Conservation (phyloP, 2,329 filamentous ascomycete genomes). For the Metarhizium guizhouense region DNA sequence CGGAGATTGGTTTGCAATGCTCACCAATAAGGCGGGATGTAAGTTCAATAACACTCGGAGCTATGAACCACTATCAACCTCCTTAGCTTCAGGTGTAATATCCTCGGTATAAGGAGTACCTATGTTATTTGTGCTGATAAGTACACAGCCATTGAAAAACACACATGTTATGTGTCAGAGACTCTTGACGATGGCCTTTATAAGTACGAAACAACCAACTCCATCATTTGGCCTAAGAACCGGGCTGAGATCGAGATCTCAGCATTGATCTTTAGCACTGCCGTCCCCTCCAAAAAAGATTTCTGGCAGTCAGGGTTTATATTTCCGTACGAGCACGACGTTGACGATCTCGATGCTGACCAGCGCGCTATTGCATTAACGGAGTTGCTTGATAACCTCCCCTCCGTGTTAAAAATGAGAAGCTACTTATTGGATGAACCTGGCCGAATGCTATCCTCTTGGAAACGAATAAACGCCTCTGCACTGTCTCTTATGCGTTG, state of each 20-base stretch:
- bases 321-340: constrained; percentile 16
- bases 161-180: too few species aligned
- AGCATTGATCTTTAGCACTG: neutral
- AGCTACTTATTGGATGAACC: constrained; percentile 32
- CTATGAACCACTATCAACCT: too few species aligned
- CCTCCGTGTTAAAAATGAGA: constrained; percentile 51
- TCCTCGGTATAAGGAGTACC: too few species aligned
- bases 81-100: too few species aligned
- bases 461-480: constrained; percentile 52
- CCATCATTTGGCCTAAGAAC: neutral
- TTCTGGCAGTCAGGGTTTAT: constrained; percentile 11
- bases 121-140: too few species aligned
- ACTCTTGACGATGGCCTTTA: too few species aligned
- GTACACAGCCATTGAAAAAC: too few species aligned
- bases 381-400: constrained; percentile 48
- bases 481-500: constrained; percentile 66
- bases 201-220: too few species aligned
- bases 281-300: neutral
- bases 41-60: too few species aligned
- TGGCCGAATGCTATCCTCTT: constrained; percentile 30
- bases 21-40: too few species aligned
- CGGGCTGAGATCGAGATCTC: neutral
- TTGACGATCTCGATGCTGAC: constrained; percentile 11
- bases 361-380: constrained; percentile 20
- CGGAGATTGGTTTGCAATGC: too few species aligned